phyloP scores from a whole-genome alignment of 2,329 filamentous ascomycete genomes.

The Neofusicoccum laricinum region DNA sequence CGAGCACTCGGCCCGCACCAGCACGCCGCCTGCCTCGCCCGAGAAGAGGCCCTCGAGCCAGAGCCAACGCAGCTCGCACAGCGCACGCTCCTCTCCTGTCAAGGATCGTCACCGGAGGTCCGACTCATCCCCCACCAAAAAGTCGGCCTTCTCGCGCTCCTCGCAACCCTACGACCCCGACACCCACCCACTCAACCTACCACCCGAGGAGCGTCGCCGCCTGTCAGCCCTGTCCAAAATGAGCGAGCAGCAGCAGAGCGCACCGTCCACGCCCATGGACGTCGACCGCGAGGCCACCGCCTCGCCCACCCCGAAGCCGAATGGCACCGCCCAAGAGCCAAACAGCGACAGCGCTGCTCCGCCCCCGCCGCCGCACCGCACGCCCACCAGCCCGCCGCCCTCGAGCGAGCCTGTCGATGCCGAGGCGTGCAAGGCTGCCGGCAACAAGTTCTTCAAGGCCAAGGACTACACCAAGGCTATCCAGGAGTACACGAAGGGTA shows the following conservation, averaged over 20 bases:
- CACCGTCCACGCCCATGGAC: conserved; percentile 64
- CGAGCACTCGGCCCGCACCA: conserved; percentile 10
- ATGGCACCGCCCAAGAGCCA: conserved; percentile 43
- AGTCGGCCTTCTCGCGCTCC: conserved; percentile 32
- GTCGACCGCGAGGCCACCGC: conserved; percentile 64
- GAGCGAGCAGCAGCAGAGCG: conserved; percentile 51
- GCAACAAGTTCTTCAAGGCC: conserved; percentile 97
- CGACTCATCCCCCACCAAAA: conserved; percentile 28
- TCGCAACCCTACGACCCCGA: conserved; percentile 56
- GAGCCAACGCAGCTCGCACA: not conserved
- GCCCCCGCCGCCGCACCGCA: conserved; percentile 68
- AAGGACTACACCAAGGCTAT: conserved; percentile 86
- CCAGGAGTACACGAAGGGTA: conserved; percentile 93
- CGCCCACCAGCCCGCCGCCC: conserved; percentile 48
- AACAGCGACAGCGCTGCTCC: conserved; percentile 43
- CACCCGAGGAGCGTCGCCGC: conserved; percentile 81
- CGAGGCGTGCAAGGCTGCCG: conserved; percentile 85
- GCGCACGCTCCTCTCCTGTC: conserved; percentile 22
- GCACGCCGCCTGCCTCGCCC: conserved; percentile 35
- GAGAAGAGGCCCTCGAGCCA: conserved; percentile 31
- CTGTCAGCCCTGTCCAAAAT: conserved; percentile 63
- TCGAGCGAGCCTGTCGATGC: conserved; percentile 62
- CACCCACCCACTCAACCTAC: conserved; percentile 85
- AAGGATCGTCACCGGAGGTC: conserved; percentile 28
- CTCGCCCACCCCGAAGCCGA: conserved; percentile 53